Evolutionary conservation across 345 rosid genomes (phyloP).

Genomic region (Sapria himalayana): DNA sequence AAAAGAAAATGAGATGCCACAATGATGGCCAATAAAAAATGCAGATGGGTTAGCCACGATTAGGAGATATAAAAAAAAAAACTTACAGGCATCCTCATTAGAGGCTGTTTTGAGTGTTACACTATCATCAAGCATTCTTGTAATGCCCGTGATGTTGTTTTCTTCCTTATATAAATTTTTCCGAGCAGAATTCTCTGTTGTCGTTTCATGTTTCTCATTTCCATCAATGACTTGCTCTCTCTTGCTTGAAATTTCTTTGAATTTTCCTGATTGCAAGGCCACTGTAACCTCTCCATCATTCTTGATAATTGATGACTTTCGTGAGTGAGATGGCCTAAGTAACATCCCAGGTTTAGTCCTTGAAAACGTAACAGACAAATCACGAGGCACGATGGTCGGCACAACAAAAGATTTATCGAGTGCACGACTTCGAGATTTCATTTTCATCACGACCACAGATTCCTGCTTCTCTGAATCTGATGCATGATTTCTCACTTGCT

Average conservation of each 20-base stretch:
- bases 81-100: constrained; percentile 35
- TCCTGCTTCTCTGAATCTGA: constrained; percentile 23
- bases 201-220: too few relatives aligned
- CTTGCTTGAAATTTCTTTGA: too few relatives aligned
- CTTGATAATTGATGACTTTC: constrained; percentile 31
- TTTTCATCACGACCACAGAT: constrained; percentile 8
- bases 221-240: too few relatives aligned
- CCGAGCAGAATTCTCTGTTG: too few relatives aligned
- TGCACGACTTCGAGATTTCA: constrained; percentile 25
- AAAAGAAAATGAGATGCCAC: too few relatives aligned
- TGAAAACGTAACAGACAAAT: constrained; percentile 49
- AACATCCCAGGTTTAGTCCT: constrained; percentile 87
- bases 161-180: too few relatives aligned
- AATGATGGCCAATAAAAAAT: too few relatives aligned
- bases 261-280: constrained; percentile 22
- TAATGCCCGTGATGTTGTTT: constrained; percentile 19
- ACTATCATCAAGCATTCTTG: constrained; percentile 25
- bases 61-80: constrained; percentile 7
- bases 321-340: constrained; percentile 65
- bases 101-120: constrained; percentile 26
- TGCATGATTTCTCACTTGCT: constrained; percentile 12
- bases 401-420: constrained; percentile 19
- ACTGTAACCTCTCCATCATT: constrained; percentile 26
- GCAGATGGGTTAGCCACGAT: too few relatives aligned
- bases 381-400: constrained; percentile 20